Evolutionary conservation across 169 alveolate genomes (phyloP), one percentile per base, ranked within the genome.

Genomic region (Plasmodium gaboni): DNA sequence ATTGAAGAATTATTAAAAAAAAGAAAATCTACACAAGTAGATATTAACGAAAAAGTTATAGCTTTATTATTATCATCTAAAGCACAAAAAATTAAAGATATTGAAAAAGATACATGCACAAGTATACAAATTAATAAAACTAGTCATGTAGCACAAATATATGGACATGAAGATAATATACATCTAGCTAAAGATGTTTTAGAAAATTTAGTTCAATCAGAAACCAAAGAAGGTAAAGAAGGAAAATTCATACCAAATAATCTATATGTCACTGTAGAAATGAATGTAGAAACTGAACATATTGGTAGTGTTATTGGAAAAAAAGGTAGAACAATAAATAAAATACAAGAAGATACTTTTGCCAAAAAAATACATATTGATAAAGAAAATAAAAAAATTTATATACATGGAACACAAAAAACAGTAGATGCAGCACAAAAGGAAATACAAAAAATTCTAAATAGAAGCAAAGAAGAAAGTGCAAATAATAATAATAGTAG

Each of bases 11-110:
- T 80, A 67, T 68, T 80, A 28, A 71, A 68, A 46, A 68, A 80
- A 38, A 80, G 72, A 53, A 80, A 80, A 67, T 80, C 72, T 67
- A 60, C 57, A 2, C 65, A 67, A 42, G 83, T 80, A 9, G 90
- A 48, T 51, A 65, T 80, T 80, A 80, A 68, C 15, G 90, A 80
- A 53, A 53, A 68, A 59, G 90, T 80, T 17, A 80, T 80, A 51
- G 90, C 90, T 12, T 28, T 80, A 44, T 61, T 80, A 19, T 15
- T 80, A 10, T 80, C 90, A 7, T 57, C 90, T 2, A 80, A 80
- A 22, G 90, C 90, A 38, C 90, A 80, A n/a, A 80, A 80, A 61
- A 80, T 80, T 38, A 80, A 80, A 67, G 90, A 80, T 15, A 80
- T 80, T 8, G 90, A 80, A 80, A 80, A 80, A 55, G 90, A 80